A percentile compares a stretch with the other conserved stretches of the same genome.
These are phyloP conservation scores for Fusarium domesticum DNA, from an alignment of 2,329 filamentous ascomycete genomes.

Conservation along the genomic window DNA sequence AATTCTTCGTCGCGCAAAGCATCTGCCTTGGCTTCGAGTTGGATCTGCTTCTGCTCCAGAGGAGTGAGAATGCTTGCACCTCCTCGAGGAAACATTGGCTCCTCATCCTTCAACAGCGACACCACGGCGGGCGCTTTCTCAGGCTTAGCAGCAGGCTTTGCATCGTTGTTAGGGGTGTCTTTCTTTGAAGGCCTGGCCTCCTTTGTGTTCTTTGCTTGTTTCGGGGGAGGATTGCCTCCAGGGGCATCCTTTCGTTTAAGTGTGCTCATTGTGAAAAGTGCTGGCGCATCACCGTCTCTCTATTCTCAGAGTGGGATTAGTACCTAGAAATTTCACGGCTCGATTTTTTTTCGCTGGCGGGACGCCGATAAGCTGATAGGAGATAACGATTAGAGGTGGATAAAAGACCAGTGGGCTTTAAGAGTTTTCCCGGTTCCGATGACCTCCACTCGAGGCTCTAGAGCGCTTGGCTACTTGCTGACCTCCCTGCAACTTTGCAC, in stretches of 20 bases:
- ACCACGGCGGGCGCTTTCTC: conserved; percentile 37
- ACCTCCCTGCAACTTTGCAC: neutral
- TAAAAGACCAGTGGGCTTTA: conserved; percentile 1
- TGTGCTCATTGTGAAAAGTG: conserved; percentile 47
- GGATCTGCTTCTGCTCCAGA: conserved; percentile 93
- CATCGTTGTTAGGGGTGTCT: conserved; percentile 32
- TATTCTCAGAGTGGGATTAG: conserved; percentile 20
- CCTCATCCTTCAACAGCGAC: conserved; percentile 67
- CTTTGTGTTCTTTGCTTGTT: conserved; percentile 46
- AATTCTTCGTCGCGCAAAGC: conserved; percentile 82
- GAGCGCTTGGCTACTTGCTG: neutral
- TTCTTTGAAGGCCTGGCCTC: conserved; percentile 49
- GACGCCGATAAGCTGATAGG: conserved; percentile 31
- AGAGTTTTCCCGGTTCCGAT: conserved; percentile 16
- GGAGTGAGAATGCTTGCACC: conserved; percentile 88
- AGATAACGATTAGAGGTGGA: conserved; percentile 12
- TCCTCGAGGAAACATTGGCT: conserved; percentile 86
- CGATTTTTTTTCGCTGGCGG: conserved; percentile 34
- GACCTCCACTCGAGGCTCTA: neutral
- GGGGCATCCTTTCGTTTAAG: conserved; percentile 59
- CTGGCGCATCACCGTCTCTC: conserved; percentile 29
- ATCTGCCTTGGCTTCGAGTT: conserved; percentile 88
- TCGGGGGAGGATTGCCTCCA: conserved; percentile 47
- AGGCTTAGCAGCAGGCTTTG: conserved; percentile 30
- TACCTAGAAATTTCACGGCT: conserved; percentile 18